Evolutionary conservation across 495 filamentous ascomycete genomes (phyloP).

Genomic region (Penicillium steckii): DNA sequence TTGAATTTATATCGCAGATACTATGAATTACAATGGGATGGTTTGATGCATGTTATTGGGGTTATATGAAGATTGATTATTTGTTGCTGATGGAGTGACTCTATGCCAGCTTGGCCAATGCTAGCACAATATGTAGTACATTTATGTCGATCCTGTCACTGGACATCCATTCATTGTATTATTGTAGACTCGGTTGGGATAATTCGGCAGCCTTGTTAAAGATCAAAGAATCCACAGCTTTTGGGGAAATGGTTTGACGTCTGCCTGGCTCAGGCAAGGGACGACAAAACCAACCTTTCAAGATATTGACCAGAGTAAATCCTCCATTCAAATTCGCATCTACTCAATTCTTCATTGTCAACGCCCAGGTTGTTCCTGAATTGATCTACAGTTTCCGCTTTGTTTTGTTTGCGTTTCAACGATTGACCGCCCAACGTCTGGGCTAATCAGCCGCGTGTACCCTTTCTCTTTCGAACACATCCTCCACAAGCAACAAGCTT

Average conservation of each 20-base stretch:
- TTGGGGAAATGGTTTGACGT: neutral
- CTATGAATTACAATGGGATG: no score
- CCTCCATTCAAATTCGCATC: neutral
- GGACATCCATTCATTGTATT: no score
- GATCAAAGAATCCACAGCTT: neutral
- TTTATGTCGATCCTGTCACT: no score
- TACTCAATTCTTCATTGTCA: neutral
- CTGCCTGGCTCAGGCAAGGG: conserved; percentile 4
- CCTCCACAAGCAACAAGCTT: conserved; percentile 3
- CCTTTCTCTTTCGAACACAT: conserved; percentile 16
- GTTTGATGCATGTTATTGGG: no score
- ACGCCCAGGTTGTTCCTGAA: neutral
- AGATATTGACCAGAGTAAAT: neutral
- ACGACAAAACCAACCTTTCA: neutral
- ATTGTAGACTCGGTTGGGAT: neutral
- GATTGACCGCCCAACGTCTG: conserved; percentile 26
- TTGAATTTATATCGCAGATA: no score
- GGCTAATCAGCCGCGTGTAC: conserved; percentile 25
- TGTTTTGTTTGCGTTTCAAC: conserved; percentile 28
- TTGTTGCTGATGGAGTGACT: no score
- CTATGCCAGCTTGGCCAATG: no score
- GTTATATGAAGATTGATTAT: no score
- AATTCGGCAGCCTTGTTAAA: conserved; percentile 8
- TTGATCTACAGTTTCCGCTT: conserved; percentile 14
- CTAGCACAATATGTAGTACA: no score